Evolutionary conservation across 106 monocot genomes (phyloP).

Genomic region (Cymbidium sinense): DNA sequence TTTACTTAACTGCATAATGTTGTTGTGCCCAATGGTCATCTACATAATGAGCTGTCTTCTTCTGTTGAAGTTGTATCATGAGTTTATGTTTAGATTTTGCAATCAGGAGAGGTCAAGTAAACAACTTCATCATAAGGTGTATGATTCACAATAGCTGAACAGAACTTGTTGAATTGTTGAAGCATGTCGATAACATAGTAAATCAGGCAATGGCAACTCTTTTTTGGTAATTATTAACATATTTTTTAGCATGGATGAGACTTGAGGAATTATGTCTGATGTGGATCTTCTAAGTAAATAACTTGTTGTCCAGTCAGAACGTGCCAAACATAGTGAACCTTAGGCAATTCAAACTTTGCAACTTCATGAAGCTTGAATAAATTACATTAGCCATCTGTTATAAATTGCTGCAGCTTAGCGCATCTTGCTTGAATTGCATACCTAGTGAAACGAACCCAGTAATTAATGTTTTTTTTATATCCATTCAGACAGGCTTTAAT

Average conservation of each 20-base stretch:
- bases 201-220: background rate
- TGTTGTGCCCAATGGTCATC: no score
- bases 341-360: background rate
- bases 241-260: background rate
- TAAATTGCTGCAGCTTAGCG: background rate
- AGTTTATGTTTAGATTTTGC: background rate
- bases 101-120: background rate
- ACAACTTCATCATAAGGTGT: background rate
- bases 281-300: background rate
- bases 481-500: conserved; percentile 83
- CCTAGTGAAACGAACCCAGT: background rate
- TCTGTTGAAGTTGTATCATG: background rate
- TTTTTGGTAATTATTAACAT: background rate
- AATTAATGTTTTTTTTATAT: background rate
- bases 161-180: background rate
- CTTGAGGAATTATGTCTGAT: background rate
- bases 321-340: background rate
- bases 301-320: background rate
- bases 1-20: no score
- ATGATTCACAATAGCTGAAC: background rate
- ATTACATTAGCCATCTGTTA: background rate
- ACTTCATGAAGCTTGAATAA: background rate
- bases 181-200: background rate
- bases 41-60: background rate
- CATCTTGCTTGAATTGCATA: background rate